A percentile compares a stretch with the other conserved stretches of the same genome.
Conservation (phyloP, 1,284 basidiomycete genomes). For the Phenoliferia sp. region DNA sequence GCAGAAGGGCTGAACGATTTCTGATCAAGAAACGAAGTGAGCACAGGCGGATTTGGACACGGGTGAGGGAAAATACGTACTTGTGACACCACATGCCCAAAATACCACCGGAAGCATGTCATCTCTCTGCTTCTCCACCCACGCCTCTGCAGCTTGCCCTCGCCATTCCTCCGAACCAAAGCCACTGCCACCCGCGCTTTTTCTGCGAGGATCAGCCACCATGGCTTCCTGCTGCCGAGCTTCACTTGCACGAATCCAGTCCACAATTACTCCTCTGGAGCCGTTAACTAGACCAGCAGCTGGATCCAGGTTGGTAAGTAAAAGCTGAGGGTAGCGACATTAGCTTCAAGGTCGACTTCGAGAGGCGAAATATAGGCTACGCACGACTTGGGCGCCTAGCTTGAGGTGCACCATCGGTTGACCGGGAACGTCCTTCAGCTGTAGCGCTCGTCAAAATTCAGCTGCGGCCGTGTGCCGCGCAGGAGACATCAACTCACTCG, state of each 20-base stretch:
- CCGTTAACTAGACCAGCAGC: conserved; percentile 23
- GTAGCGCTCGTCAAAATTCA: not conserved
- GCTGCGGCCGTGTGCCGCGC: not conserved
- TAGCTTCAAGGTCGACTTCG: no score
- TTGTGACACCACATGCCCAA: conserved; percentile 17
- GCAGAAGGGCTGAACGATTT: not conserved
- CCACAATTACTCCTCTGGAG: conserved; percentile 35
- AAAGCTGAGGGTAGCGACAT: no score
- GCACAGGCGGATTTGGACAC: not conserved
- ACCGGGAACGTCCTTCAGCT: conserved; percentile 30
- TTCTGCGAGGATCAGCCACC: not conserved
- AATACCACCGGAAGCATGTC: conserved; percentile 18
- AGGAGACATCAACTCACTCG: not conserved
- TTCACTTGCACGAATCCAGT: conserved; percentile 13
- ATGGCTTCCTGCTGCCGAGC: not conserved
- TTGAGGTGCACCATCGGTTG: conserved; percentile 22
- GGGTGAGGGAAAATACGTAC: not conserved
- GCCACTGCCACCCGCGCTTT: not conserved
- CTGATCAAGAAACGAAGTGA: not conserved
- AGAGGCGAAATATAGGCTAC: no score
- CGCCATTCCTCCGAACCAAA: conserved; percentile 27
- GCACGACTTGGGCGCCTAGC: conserved; percentile 33
- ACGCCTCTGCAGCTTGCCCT: conserved; percentile 14
- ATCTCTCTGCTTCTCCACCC: conserved; percentile 22
- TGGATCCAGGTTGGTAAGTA: conserved; percentile 31